Percentiles rank a stretch among this genome's conserved stretches.
These are phyloP conservation scores for Akanthomyces lecanii DNA, from an alignment of 2,329 filamentous ascomycete species.

Conservation along the genomic window DNA sequence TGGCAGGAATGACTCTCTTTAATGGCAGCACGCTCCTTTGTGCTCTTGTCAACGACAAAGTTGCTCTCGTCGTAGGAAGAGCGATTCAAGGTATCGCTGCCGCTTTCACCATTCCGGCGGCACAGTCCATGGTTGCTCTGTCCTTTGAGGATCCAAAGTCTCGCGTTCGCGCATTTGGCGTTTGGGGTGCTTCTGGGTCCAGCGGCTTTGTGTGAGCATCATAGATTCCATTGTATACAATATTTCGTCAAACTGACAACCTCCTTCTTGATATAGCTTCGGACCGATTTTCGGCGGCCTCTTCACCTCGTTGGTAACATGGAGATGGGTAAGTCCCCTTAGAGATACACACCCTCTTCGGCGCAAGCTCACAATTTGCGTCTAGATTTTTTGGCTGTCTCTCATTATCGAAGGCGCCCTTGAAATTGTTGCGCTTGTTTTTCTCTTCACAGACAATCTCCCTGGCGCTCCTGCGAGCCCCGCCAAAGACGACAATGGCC, in stretches of 20 bases:
- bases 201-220: slow-evolving; percentile 17
- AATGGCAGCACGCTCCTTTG: slow-evolving; percentile 13
- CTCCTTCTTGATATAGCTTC: not conserved
- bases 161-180: slow-evolving; percentile 17
- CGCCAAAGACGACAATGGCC: not conserved
- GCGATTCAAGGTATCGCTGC: slow-evolving; percentile 17
- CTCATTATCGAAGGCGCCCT: slow-evolving; percentile 15
- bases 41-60: slow-evolving; percentile 9
- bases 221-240: not conserved
- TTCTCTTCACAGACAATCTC: slow-evolving; percentile 15
- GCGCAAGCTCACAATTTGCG: not conserved
- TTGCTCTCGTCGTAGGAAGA: slow-evolving; percentile 14
- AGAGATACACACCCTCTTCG: not conserved
- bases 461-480: slow-evolving; percentile 7
- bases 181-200: slow-evolving; percentile 18
- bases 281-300: slow-evolving; percentile 18
- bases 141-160: slow-evolving; percentile 14
- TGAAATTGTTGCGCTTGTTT: slow-evolving; percentile 13
- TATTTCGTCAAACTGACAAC: not conserved
- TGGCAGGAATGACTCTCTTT: slow-evolving; percentile 17
- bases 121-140: slow-evolving; percentile 17
- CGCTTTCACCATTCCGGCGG: slow-evolving; percentile 18
- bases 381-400: slow-evolving; percentile 18
- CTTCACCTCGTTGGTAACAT: slow-evolving; percentile 17
- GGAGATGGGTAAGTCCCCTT: slow-evolving; percentile 14